A percentile compares a stretch with the other conserved stretches of the same genome.
These are phyloP conservation scores for Backusella tuberculispora DNA, from an alignment of 192 early-diverging fungal genomes.

Conservation along the genomic window DNA sequence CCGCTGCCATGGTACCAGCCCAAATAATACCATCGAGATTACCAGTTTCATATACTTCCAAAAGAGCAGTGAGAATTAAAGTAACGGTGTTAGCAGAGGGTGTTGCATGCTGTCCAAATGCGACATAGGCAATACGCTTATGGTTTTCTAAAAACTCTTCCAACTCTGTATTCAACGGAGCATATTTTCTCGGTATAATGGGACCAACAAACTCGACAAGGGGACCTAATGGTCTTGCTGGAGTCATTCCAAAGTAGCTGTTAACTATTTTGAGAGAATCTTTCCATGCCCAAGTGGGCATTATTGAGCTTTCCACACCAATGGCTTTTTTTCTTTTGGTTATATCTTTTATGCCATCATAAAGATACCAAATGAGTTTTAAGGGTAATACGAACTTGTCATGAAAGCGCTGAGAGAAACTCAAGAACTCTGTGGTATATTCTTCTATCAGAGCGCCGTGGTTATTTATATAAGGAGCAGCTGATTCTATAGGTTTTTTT, in stretches of 20 bases:
- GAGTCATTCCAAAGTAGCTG: slow-evolving; percentile 25
- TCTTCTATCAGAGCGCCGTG: background rate
- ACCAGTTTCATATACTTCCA: slow-evolving; percentile 25
- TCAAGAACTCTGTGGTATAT: background rate
- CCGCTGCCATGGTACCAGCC: background rate
- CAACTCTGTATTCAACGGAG: background rate
- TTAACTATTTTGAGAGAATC: slow-evolving; percentile 30
- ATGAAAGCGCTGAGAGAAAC: background rate
- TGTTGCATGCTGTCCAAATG: slow-evolving; percentile 33
- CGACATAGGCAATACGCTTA: slow-evolving; percentile 29
- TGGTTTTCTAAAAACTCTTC: slow-evolving; percentile 28
- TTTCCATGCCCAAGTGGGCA: background rate
- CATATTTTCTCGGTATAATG: slow-evolving; percentile 31
- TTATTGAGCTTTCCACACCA: background rate
- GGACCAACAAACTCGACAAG: slow-evolving; percentile 40
- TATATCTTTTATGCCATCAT: background rate
- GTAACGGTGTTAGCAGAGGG: background rate
- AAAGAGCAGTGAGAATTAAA: slow-evolving; percentile 27
- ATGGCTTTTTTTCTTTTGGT: background rate
- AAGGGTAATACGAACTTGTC: background rate
- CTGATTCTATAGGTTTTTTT: background rate
- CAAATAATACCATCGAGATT: slow-evolving; percentile 43
- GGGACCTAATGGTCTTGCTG: slow-evolving; percentile 24
- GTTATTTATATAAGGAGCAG: background rate
- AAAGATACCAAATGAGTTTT: too few relatives aligned